Conservation (phyloP, 768 basidiomycete genomes). For the Tephrocybe sp. region DNA sequence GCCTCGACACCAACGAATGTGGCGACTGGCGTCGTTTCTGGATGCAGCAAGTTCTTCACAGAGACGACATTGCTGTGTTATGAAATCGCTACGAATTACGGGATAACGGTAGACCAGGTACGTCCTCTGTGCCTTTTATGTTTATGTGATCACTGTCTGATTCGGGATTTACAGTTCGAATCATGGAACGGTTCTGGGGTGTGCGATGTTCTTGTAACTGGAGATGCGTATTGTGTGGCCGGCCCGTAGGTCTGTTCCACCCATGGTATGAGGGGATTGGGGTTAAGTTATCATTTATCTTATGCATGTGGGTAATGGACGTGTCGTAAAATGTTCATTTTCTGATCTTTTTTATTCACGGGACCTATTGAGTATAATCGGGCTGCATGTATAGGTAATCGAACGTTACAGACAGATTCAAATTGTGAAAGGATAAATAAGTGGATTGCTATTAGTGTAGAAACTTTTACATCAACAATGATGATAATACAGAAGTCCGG, state of each 20-base stretch:
- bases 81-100: background rate
- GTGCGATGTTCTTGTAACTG: conserved; percentile 10
- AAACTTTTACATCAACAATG: too few relatives aligned
- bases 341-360: too few relatives aligned
- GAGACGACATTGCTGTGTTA: conserved; percentile 7
- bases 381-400: too few relatives aligned
- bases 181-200: conserved; percentile 11
- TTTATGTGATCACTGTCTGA: background rate
- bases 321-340: too few relatives aligned
- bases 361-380: too few relatives aligned
- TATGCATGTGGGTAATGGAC: too few relatives aligned
- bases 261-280: background rate
- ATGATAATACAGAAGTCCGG: too few relatives aligned
- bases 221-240: conserved; percentile 8
- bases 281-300: background rate
- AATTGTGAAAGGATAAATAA: too few relatives aligned
- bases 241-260: background rate
- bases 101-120: conserved; percentile 4
- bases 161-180: conserved; percentile 3
- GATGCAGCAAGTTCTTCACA: conserved; percentile 9
- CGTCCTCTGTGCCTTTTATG: background rate
- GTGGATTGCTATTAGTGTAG: too few relatives aligned
- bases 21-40: background rate
- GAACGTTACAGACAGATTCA: too few relatives aligned
- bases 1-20: conserved; percentile 4